Evolutionary conservation across 768 basidiomycete genomes (phyloP).

Genomic region (Amanita pallidorosea): DNA sequence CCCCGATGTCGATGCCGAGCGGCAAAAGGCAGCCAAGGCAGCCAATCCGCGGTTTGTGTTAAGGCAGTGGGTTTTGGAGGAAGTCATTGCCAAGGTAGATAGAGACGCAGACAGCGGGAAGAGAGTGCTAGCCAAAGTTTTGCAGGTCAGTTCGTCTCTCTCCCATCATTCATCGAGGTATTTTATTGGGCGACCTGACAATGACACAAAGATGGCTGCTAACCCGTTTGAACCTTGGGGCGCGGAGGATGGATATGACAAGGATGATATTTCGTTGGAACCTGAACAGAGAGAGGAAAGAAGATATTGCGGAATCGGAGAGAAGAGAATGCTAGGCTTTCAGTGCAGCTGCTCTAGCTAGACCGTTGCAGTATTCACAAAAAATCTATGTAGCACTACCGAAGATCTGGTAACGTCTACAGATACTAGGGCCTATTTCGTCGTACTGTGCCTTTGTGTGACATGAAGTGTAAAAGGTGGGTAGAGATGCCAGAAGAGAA

Average conservation of each 20-base stretch:
- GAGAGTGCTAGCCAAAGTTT: slow-evolving; percentile 64
- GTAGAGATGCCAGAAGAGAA: slow-evolving; percentile 85
- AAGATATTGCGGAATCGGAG: slow-evolving; percentile 70
- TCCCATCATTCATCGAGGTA: slow-evolving; percentile 2
- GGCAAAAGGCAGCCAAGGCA: slow-evolving; percentile 37
- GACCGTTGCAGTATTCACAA: slow-evolving; percentile 7
- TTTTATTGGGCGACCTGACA: slow-evolving; percentile 1
- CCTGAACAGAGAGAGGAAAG: slow-evolving; percentile 60
- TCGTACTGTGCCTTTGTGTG: slow-evolving; percentile 94
- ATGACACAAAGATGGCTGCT: slow-evolving; percentile 65
- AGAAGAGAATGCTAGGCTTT: slow-evolving; percentile 70
- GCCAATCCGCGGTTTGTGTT: slow-evolving; percentile 89
- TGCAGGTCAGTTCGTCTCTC: slow-evolving; percentile 50
- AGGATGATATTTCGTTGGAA: slow-evolving; percentile 25
- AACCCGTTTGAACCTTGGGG: slow-evolving; percentile 86
- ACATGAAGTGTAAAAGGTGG: slow-evolving; percentile 91
- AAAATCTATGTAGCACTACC: slow-evolving; percentile 64
- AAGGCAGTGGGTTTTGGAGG: slow-evolving; percentile 93
- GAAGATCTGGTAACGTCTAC: slow-evolving; percentile 88
- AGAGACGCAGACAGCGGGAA: slow-evolving; percentile 52
- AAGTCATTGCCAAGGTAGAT: slow-evolving; percentile 74
- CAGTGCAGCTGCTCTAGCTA: slow-evolving; percentile 91
- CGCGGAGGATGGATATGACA: slow-evolving; percentile 48
- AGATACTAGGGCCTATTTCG: slow-evolving; percentile 86
- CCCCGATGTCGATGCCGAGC: slow-evolving; percentile 30